Evolutionary conservation across 768 basidiomycete genomes (phyloP).

Genomic region (Leccinum barrowsii): DNA sequence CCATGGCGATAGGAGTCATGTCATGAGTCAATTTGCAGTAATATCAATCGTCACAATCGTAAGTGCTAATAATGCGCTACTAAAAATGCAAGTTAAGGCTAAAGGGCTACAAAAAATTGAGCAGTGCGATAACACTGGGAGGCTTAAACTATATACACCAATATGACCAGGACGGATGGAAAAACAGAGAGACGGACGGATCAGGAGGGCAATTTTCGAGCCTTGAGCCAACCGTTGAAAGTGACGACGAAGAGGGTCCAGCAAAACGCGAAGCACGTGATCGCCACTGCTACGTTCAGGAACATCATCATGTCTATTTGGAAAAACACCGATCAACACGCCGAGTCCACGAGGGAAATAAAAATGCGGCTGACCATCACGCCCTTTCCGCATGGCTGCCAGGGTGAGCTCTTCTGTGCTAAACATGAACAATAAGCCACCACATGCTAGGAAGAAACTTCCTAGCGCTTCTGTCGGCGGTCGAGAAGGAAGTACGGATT

Average conservation of each 20-base stretch:
- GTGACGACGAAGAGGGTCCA: constrained; percentile 76
- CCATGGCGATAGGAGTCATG: constrained; percentile 13
- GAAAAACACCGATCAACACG: constrained; percentile 3
- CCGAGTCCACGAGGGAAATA: neutral
- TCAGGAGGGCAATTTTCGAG: constrained; percentile 31
- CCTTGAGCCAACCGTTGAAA: constrained; percentile 79
- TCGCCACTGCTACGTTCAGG: constrained; percentile 77
- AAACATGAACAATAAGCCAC: constrained; percentile 87
- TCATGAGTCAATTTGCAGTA: neutral
- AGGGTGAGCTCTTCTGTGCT: constrained; percentile 87
- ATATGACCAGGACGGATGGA: neutral
- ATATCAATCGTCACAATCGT: neutral
- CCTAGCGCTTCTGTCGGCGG: constrained; percentile 92
- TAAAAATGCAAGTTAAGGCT: neutral
- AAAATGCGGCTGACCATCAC: constrained; percentile 58
- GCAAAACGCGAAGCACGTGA: constrained; percentile 82
- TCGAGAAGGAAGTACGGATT: constrained; percentile 81
- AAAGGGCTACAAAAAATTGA: neutral
- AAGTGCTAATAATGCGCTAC: neutral
- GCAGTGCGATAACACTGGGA: neutral
- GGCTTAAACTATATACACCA: neutral
- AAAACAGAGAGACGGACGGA: neutral
- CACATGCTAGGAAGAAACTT: constrained; percentile 82
- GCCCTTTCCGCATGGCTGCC: constrained; percentile 86
- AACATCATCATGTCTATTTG: constrained; percentile 83